phyloP scores from a whole-genome alignment of 2,329 filamentous ascomycete species.

The Colletotrichum godetiae region DNA sequence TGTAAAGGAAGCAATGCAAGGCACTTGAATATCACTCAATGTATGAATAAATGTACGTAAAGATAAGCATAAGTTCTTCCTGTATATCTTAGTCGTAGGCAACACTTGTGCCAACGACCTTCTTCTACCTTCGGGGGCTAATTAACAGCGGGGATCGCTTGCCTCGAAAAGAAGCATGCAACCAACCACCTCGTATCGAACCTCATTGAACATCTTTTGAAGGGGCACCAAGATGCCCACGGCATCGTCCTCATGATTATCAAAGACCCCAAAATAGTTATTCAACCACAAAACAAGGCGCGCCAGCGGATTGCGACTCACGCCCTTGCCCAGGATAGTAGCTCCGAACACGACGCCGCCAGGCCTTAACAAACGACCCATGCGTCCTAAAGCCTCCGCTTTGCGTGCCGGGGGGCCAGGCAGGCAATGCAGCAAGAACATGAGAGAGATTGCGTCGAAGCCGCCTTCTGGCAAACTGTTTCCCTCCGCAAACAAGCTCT shows the following conservation, averaged over 20 bases:
- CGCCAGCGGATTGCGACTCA: not conserved
- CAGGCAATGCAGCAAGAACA: not conserved
- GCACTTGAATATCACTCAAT: too few relatives aligned
- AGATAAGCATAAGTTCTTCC: too few relatives aligned
- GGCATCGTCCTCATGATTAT: not conserved
- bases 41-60: too few relatives aligned
- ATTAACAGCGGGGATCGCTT: not conserved
- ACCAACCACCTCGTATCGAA: not conserved
- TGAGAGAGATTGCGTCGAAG: not conserved
- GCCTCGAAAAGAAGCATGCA: not conserved
- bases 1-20: too few relatives aligned
- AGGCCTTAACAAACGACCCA: not conserved
- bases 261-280: not conserved
- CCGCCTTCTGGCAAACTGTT: not conserved
- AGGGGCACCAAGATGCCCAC: not conserved
- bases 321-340: not conserved
- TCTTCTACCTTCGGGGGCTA: too few relatives aligned
- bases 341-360: not conserved
- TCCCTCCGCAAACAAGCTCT: not conserved
- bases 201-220: not conserved
- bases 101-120: too few relatives aligned
- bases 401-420: not conserved
- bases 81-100: too few relatives aligned
- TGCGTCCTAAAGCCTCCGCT: not conserved
- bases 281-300: not conserved